Conservation (phyloP, 306 rosid genomes). For the Cercis canadensis region DNA sequence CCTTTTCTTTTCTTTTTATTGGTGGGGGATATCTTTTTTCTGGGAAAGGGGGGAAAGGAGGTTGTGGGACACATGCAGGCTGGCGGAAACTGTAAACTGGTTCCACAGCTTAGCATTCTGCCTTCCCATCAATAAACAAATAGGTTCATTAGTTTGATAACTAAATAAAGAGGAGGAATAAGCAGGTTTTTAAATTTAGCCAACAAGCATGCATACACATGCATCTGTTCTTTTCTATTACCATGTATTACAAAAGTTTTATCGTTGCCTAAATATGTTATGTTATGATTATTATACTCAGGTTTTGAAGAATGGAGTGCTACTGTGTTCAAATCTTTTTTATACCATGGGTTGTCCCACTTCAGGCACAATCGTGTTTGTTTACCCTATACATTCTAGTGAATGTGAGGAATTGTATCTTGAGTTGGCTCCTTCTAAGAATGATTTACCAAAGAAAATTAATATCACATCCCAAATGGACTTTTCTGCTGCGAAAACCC, state of each 20-base stretch:
- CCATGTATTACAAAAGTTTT: conserved; percentile 3
- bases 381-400: conserved; percentile 47
- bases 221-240: background rate
- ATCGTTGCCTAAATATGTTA: conserved; percentile 10
- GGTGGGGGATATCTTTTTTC: too few species aligned
- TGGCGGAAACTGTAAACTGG: too few species aligned
- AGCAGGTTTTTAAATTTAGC: background rate
- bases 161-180: too few species aligned
- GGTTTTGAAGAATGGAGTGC: conserved; percentile 76
- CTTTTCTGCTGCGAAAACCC: conserved; percentile 44
- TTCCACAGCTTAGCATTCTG: too few species aligned
- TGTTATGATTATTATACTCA: conserved; percentile 36
- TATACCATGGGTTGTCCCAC: conserved; percentile 76
- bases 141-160: too few species aligned
- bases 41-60: too few species aligned
- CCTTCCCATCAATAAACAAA: too few species aligned
- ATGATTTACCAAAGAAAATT: conserved; percentile 41
- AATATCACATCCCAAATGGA: conserved; percentile 35
- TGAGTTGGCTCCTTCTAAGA: conserved; percentile 54
- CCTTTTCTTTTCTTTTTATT: too few species aligned
- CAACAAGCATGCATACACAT: background rate
- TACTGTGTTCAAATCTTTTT: conserved; percentile 70
- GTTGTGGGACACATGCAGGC: too few species aligned
- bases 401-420: conserved; percentile 72
- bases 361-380: conserved; percentile 57